Evolutionary conservation across 805 yeast species (phyloP), one percentile per base, ranked within the genome.

Genomic region (Barnettozyma sp.): DNA sequence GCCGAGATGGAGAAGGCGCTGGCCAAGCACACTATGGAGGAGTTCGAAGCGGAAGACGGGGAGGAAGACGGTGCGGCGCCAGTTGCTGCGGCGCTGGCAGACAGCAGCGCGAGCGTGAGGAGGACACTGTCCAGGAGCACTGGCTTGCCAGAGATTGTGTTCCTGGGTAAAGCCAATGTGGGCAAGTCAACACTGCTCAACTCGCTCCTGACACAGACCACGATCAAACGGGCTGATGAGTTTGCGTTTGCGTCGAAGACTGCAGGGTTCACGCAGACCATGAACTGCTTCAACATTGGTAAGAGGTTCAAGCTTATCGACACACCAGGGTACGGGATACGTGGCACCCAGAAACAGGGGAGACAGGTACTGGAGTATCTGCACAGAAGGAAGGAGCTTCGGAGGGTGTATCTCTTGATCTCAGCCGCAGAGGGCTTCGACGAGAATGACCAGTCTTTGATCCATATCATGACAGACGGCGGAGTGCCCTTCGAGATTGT

Each of bases 261-360:
- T 41, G 76, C 78, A 15, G 84, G 82, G 6, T 71, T 61, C 42
- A 73, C 79, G 0, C 65, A 65, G 39, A 63, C 90, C 4, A 59
- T 87, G 50, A 83, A 82, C 51, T 77, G 84, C 44, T 87, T 70
- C 59, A 81, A 76, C 39, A 58, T 82, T 10, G 82, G 82, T 4
- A 71, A 73, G 33, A 62, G 68, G 37, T 62, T 88, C 29, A 63
- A 85, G 41, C 49, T 88, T 4, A 73, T 86, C 2, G 97, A 88
- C 53, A 71, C 86, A 17, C 97, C 97, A 1, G 97, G 97, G 0
- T 88, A 88, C 55, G 97, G 97, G 3, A 68, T 60, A 26, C 74
- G 69, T 42, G 87, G 94, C 13, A 69, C 68, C 12, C 52, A 49
- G 7, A 59, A 65, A 45, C 95, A 88, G 53, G 97, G 96, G 2